Evolutionary conservation across 257 asterid species (phyloP).

Genomic region (Solanum chiquidenum): DNA sequence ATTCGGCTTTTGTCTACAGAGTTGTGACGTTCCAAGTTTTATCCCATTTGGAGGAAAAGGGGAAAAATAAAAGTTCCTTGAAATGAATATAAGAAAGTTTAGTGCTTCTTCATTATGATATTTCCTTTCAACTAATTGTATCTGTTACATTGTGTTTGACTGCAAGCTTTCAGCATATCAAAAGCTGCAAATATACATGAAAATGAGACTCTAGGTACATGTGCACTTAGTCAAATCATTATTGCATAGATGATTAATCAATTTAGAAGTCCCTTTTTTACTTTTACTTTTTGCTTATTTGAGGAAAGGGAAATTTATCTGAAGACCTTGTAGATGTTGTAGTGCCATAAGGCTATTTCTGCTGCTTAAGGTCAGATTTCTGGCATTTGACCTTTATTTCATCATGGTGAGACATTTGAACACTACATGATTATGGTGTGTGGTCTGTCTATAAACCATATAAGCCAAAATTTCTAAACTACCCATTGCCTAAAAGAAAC

Average conservation of each 20-base stretch:
- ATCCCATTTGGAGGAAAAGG: neutral
- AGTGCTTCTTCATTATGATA: neutral
- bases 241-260: neutral
- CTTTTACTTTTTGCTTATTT: neutral
- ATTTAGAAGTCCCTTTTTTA: neutral
- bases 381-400: neutral
- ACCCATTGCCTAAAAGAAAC: neutral
- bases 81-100: neutral
- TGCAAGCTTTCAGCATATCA: neutral
- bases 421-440: neutral
- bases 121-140: neutral
- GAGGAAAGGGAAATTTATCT: neutral
- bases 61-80: neutral
- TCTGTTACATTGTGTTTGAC: neutral
- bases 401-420: neutral
- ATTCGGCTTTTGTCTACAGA: neutral
- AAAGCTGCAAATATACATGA: neutral
- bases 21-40: neutral
- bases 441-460: neutral
- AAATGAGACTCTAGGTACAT: neutral
- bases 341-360: neutral
- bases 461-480: neutral
- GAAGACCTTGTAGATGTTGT: neutral
- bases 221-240: neutral
- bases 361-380: neutral